Conservation (phyloP, 495 filamentous ascomycete species). For the Durotheca rogersii region DNA sequence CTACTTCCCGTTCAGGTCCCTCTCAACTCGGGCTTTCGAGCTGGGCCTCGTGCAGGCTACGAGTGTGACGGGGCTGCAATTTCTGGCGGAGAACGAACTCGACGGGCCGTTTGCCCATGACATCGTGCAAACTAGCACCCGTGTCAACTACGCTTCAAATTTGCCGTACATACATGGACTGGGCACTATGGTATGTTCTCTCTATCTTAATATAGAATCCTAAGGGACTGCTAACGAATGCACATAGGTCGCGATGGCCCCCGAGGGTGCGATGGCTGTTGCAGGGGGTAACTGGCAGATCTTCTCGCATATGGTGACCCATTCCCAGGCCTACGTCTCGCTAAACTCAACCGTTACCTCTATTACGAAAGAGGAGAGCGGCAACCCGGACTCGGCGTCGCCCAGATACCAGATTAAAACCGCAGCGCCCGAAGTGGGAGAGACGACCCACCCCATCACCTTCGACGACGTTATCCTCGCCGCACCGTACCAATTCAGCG, state of each 20-base stretch:
- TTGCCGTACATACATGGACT: conserved; percentile 80
- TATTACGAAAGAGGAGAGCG: conserved; percentile 50
- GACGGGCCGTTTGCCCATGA: conserved; percentile 69
- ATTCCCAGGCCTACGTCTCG: conserved; percentile 57
- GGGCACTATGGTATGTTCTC: conserved; percentile 78
- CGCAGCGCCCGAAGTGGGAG: conserved; percentile 19
- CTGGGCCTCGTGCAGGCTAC: conserved; percentile 66
- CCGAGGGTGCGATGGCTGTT: conserved; percentile 77
- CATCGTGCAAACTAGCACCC: conserved; percentile 86
- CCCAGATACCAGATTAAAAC: conserved; percentile 55
- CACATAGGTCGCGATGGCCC: conserved; percentile 64
- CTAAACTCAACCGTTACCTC: conserved; percentile 71
- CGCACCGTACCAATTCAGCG: conserved; percentile 71
- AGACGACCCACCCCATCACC: conserved; percentile 35
- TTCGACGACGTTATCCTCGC: conserved; percentile 85
- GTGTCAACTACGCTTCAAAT: conserved; percentile 96
- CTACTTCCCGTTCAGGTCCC: conserved; percentile 76
- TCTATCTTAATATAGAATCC: too few relatives aligned
- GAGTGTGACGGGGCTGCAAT: conserved; percentile 67
- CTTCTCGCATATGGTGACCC: conserved; percentile 75
- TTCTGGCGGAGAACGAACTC: conserved; percentile 70
- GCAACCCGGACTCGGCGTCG: conserved; percentile 3
- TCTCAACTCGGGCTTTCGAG: conserved; percentile 64
- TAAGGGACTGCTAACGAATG: conserved; percentile 6
- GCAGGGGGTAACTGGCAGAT: conserved; percentile 94